Percentiles rank a stretch among this genome's conserved stretches.
Conservation (phyloP, 441 rosid genomes). For the Brassica balearica region DNA sequence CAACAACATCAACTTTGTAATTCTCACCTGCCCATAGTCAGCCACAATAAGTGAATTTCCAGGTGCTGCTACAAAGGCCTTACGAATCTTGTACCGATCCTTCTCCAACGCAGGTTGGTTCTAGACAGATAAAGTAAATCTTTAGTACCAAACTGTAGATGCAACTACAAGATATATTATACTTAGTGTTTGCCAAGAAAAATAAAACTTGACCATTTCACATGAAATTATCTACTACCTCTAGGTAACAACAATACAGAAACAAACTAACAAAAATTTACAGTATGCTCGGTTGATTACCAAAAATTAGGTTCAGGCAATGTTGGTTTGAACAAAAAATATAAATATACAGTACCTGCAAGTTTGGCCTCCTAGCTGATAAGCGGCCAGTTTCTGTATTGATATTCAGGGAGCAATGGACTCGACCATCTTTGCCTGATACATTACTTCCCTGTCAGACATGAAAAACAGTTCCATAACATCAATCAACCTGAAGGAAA, state of each 20-base stretch:
- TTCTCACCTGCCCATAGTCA: constrained; percentile 92
- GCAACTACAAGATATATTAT: constrained; percentile 2
- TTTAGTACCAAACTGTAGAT: neutral
- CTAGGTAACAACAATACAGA: neutral
- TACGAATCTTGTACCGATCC: constrained; percentile 95
- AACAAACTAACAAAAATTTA: neutral
- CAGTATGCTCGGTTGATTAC: constrained; percentile 4
- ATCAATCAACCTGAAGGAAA: constrained; percentile 19
- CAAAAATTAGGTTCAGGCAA: constrained; percentile 12
- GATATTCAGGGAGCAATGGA: constrained; percentile 94
- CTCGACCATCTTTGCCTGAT: constrained; percentile 79
- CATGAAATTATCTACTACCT: neutral
- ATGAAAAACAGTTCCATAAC: constrained; percentile 13
- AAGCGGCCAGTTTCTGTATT: constrained; percentile 96
- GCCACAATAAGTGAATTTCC: constrained; percentile 94
- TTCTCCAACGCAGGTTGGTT: constrained; percentile 98
- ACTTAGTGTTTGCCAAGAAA: neutral
- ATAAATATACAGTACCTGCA: constrained; percentile 61
- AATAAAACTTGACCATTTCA: constrained; percentile 11
- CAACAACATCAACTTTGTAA: constrained; percentile 13
- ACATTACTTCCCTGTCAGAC: constrained; percentile 68
- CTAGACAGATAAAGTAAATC: constrained; percentile 44
- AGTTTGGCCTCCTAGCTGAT: constrained; percentile 95
- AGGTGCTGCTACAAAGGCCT: constrained; percentile 88
- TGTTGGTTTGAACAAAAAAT: constrained; percentile 8